A percentile compares a stretch with the other conserved stretches of the same genome.
These are phyloP conservation scores for Aspergillus heteromorphus DNA, from an alignment of 495 filamentous ascomycete genomes.

Conservation along the genomic window DNA sequence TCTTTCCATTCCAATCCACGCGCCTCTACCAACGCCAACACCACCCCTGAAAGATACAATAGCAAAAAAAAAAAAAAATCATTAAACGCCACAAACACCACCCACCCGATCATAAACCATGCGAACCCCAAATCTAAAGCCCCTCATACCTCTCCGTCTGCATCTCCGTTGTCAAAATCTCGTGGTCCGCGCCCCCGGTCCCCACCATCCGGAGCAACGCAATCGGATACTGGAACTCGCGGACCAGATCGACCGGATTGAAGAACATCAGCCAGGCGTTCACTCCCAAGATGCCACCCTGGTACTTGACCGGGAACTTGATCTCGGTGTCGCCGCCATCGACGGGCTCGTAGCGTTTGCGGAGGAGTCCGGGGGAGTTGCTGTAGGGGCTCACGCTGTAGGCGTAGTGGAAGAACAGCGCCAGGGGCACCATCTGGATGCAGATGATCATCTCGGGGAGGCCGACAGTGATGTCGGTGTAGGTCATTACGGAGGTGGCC, in stretches of 20 bases:
- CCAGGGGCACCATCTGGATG: conserved; percentile 30
- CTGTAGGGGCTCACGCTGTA: conserved; percentile 23
- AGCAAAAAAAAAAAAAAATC: too few species aligned
- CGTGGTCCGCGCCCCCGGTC: not conserved
- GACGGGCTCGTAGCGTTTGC: not conserved
- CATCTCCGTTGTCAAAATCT: not conserved
- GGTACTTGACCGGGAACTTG: not conserved
- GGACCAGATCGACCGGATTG: not conserved
- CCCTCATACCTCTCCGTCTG: not conserved
- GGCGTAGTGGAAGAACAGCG: conserved; percentile 28
- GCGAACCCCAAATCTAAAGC: too few species aligned
- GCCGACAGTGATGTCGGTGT: conserved; percentile 29
- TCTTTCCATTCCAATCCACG: too few species aligned
- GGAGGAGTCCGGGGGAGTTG: not conserved
- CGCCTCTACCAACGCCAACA: too few species aligned
- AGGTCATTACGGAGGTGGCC: conserved; percentile 20
- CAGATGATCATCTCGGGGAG: conserved; percentile 30
- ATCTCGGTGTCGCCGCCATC: not conserved
- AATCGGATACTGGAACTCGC: not conserved
- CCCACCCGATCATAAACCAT: too few species aligned
- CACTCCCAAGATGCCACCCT: not conserved
- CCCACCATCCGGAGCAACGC: not conserved
- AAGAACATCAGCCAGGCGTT: not conserved
- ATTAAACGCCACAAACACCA: too few species aligned
- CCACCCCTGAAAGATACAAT: too few species aligned